Conservation (phyloP, 768 basidiomycete genomes). For the Leucocoprinus sp. region DNA sequence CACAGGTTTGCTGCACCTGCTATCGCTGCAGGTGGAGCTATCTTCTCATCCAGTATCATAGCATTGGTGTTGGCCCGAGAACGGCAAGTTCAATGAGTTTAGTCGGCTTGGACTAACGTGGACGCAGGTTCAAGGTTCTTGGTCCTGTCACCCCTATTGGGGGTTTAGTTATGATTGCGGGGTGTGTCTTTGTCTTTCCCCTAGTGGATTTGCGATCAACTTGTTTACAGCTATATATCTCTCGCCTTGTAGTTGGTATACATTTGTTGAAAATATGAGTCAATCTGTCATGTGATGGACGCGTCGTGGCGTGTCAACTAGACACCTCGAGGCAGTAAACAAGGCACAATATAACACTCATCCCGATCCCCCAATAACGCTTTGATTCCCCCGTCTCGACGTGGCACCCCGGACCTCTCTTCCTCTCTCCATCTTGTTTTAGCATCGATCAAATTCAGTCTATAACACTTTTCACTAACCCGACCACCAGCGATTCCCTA, state of each 20-base stretch:
- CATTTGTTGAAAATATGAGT: not conserved
- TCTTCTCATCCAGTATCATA: constrained; percentile 63
- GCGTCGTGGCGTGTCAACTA: constrained; percentile 31
- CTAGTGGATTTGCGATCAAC: not conserved
- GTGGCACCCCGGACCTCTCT: constrained; percentile 9
- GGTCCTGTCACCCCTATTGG: constrained; percentile 67
- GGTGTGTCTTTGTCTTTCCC: constrained; percentile 33
- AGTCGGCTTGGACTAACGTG: not conserved
- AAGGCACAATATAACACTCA: constrained; percentile 16
- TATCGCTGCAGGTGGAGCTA: constrained; percentile 42
- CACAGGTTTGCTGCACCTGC: constrained; percentile 65
- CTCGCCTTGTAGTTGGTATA: constrained; percentile 10
- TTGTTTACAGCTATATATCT: constrained; percentile 12
- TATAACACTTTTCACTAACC: not conserved
- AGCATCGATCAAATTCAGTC: not conserved
- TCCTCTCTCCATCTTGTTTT: constrained; percentile 5
- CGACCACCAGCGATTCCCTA: not conserved
- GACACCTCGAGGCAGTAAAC: constrained; percentile 24
- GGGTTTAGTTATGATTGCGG: constrained; percentile 55
- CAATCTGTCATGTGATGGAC: constrained; percentile 26
- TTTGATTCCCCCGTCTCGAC: constrained; percentile 4
- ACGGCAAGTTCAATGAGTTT: constrained; percentile 26
- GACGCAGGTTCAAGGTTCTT: constrained; percentile 34
- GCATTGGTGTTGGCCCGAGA: constrained; percentile 42
- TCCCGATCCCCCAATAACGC: constrained; percentile 1